Base-by-base conservation (phyloP, 2,329 filamentous ascomycete genomes). In the Torrubiellomyces zombiae region DNA sequence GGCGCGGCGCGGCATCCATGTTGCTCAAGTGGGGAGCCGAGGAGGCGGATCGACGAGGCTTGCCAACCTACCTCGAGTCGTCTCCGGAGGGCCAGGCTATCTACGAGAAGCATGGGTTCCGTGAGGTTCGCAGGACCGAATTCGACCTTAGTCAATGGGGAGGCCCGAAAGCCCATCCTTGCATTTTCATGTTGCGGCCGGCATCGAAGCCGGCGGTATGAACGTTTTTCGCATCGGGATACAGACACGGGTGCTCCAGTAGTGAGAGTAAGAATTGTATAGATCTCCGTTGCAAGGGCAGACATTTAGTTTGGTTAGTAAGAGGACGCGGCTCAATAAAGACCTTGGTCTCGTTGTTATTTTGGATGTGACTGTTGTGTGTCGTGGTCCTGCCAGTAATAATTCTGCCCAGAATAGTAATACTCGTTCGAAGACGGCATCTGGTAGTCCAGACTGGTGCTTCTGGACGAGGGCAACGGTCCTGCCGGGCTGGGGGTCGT, bases 31-130 rank as follows among this genome's bases (percentile, higher is more conserved):
- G 44, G 42, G 44, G 44, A 3, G 37, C 42, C n/a, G 39, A 41
- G 7, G 42, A 55, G 32, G 48, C 52, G 10, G 48, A 53, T 23
- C 30, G 40, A 7, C 40, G 51, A 3, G 43, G 45, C 5, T 28
- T 56, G n/a, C 41, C 46, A 3, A 36, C 37, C 1, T 55, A 47
- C 24, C 39, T 55, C 10, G 51, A 56, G 34, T 42, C 53, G 1
- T 47, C 50, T 0, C 26, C 31, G 0, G 34, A 44, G 5, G 53
- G 48, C 0, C 40, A 34, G 6, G 26, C 28, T 1, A 32, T 56
- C 12, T 55, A 55, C 26, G 39, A 43, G 27, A 48, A 42, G 33
- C 40, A 39, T 18, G 51, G 50, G 0, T 55, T 50, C 32, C 28
- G 37, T n/a, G 40, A 43, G 26, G 33, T 48, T 5, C 43, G 43